These are phyloP conservation scores for Moesziomyces antarcticus DNA, from an alignment of 1,284 basidiomycete species.

Conservation along the genomic window DNA sequence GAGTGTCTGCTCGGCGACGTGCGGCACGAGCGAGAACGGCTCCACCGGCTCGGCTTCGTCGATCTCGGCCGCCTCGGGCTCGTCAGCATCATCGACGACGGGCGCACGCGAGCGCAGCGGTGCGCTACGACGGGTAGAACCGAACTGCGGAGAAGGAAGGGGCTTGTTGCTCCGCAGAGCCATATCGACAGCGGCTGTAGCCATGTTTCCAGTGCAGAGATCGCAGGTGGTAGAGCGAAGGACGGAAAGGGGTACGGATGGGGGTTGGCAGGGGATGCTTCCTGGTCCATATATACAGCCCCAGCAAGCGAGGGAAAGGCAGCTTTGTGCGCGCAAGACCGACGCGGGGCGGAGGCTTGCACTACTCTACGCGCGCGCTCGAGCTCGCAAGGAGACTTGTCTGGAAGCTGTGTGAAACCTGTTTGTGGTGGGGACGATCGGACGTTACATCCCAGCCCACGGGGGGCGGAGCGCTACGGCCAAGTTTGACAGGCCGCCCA, in stretches of 20 bases:
- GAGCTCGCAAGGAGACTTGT: too few relatives aligned
- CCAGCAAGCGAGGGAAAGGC: neutral
- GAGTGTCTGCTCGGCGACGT: constrained; percentile 39
- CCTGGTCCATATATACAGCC: constrained; percentile 1
- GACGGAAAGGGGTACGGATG: neutral
- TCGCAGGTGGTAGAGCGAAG: neutral
- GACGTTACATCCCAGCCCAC: too few relatives aligned
- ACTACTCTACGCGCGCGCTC: too few relatives aligned
- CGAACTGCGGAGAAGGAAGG: constrained; percentile 19
- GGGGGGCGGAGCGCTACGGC: too few relatives aligned
- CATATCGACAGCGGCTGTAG: constrained; percentile 25
- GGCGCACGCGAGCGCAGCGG: constrained; percentile 9
- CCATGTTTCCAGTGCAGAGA: neutral
- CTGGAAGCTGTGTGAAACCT: too few relatives aligned
- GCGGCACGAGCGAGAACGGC: constrained; percentile 35
- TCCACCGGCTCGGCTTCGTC: constrained; percentile 33
- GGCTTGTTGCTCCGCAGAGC: constrained; percentile 22
- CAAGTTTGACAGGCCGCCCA: too few relatives aligned
- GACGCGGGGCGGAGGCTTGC: too few relatives aligned
- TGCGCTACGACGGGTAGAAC: neutral
- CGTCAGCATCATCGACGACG: constrained; percentile 14
- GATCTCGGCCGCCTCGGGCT: constrained; percentile 12
- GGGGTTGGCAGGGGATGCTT: neutral
- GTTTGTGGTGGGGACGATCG: too few relatives aligned
- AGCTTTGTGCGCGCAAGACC: too few relatives aligned